phyloP scores from a whole-genome alignment of 2,329 filamentous ascomycete species.

The Didymosphaeria variabile region DNA sequence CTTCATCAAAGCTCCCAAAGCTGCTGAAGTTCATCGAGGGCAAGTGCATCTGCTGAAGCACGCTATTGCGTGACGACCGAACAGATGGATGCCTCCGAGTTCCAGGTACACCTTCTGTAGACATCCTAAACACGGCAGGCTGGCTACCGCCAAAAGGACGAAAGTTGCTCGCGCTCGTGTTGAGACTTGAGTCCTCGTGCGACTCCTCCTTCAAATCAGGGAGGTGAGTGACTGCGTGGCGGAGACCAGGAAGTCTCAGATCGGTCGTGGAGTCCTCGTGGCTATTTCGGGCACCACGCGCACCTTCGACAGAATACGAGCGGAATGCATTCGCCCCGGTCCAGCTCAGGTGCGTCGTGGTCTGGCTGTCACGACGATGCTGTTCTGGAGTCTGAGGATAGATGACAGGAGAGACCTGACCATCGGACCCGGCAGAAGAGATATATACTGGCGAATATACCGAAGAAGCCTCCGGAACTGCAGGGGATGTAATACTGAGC shows the following conservation, averaged over 20 bases:
- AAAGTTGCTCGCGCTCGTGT: slow-evolving; percentile 46
- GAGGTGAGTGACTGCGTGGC: slow-evolving; percentile 49
- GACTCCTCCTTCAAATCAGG: slow-evolving; percentile 60
- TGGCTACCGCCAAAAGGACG: slow-evolving; percentile 27
- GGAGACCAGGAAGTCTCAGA: slow-evolving; percentile 31
- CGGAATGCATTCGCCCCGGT: slow-evolving; percentile 26
- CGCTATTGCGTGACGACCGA: slow-evolving; percentile 29
- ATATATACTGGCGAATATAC: slow-evolving; percentile 36
- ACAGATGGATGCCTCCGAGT: slow-evolving; percentile 32
- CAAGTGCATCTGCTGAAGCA: slow-evolving; percentile 44
- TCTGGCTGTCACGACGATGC: slow-evolving; percentile 42
- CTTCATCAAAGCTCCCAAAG: slow-evolving; percentile 56
- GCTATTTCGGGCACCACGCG: slow-evolving; percentile 19
- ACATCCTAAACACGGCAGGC: slow-evolving; percentile 27
- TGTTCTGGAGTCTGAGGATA: slow-evolving; percentile 22
- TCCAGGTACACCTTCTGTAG: slow-evolving; percentile 29
- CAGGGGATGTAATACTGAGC: slow-evolving; percentile 24
- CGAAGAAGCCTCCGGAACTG: slow-evolving; percentile 30
- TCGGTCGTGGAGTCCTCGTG: slow-evolving; percentile 45
- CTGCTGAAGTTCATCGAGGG: slow-evolving; percentile 60
- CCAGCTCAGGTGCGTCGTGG: slow-evolving; percentile 48
- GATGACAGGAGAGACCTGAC: slow-evolving; percentile 25
- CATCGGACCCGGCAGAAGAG: slow-evolving; percentile 23
- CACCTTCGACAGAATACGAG: slow-evolving; percentile 21
- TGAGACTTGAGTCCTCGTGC: slow-evolving; percentile 56